Base-by-base conservation (phyloP, 2,329 filamentous ascomycete species). In the Akanthomyces uredinophilus region DNA sequence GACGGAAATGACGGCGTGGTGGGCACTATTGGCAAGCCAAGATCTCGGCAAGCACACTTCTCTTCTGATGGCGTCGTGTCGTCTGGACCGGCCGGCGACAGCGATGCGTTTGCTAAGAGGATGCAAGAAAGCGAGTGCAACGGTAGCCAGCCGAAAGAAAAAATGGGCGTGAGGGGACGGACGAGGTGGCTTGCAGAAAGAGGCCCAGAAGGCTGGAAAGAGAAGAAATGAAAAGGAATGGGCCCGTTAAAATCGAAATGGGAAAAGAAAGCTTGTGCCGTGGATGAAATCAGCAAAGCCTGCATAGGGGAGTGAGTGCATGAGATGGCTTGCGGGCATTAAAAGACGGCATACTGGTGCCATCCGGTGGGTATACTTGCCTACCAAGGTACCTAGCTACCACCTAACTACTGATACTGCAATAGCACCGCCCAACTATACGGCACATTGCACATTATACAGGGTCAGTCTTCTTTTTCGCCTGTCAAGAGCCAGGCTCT, bases 71-170 rank as follows among this genome's bases (percentile, higher is more conserved):
- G 27, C 16, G 49, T 35, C 8, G 59, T 49, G 59, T 61, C 35
- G 43, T 61, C 59, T 61, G 59, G 59, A 49, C 59, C 59, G 59
- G 59, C 59, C 59, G 59, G 32, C 16, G 59, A 54, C 50, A 54
- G 44, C n/a, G 41, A 39, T 39, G 59, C 35, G 47, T 59, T 60
- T 52, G 57, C 51, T 52, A 8, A 27, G 24, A 54, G 49, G 43
- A 49, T 47, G 51, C 41, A 8, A 61, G n/a, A 39, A 32, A 46
- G 50, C 24, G 51, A 55, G 56, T 56, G 59, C 43, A 47, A 51
- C 47, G 46, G 56, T 51, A 51, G 46, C 46, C 56, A 43, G 43
- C 50, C 59, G 41, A 27, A 14, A 22, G 27, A 29, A 29, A 47
- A 47, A 41, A 16, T 53, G 58, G 50, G 50, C 37, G n/a, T 14